Conservation (phyloP, 805 yeast species). For the Starmerella ratchasimensis region DNA sequence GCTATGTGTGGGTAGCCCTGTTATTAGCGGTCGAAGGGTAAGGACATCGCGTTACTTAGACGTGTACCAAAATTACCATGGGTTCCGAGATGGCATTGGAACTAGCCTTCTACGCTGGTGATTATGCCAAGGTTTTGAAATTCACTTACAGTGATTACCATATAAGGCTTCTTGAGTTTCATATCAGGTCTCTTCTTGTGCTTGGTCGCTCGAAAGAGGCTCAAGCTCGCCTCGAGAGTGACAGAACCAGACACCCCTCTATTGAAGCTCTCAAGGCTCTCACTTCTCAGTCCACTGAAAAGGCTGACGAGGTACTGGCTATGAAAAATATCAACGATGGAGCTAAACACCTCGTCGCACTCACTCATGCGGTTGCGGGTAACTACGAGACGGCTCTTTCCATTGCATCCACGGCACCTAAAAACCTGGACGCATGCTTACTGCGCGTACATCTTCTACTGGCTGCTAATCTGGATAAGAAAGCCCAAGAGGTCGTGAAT, state of each 20-base stretch:
- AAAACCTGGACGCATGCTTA: slow-evolving; percentile 28
- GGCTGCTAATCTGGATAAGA: slow-evolving; percentile 31
- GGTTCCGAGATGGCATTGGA: slow-evolving; percentile 27
- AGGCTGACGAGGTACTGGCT: slow-evolving; percentile 19
- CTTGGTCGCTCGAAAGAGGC: slow-evolving; percentile 26
- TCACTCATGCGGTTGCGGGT: slow-evolving; percentile 31
- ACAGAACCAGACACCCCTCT: no score
- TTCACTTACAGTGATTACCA: slow-evolving; percentile 20
- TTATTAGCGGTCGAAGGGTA: no score
- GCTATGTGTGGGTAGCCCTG: no score
- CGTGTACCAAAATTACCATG: no score
- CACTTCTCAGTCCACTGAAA: slow-evolving; percentile 20
- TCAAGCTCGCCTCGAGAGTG: slow-evolving; percentile 19
- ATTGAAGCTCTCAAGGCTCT: slow-evolving; percentile 20
- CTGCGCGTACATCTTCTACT: slow-evolving; percentile 29
- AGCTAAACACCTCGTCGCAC: slow-evolving; percentile 31
- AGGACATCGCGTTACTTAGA: no score
- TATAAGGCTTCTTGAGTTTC: slow-evolving; percentile 25
- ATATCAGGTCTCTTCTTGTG: slow-evolving; percentile 29
- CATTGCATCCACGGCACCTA: slow-evolving; percentile 30
- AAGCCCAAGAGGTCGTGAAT: slow-evolving; percentile 35
- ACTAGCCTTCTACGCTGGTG: slow-evolving; percentile 32
- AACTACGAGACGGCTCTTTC: slow-evolving; percentile 34
- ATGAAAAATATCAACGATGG: slow-evolving; percentile 19
- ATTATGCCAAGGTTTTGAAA: slow-evolving; percentile 26